Base-by-base conservation (phyloP, 805 yeast genomes). In the Kodamaea nitidulidarum region DNA sequence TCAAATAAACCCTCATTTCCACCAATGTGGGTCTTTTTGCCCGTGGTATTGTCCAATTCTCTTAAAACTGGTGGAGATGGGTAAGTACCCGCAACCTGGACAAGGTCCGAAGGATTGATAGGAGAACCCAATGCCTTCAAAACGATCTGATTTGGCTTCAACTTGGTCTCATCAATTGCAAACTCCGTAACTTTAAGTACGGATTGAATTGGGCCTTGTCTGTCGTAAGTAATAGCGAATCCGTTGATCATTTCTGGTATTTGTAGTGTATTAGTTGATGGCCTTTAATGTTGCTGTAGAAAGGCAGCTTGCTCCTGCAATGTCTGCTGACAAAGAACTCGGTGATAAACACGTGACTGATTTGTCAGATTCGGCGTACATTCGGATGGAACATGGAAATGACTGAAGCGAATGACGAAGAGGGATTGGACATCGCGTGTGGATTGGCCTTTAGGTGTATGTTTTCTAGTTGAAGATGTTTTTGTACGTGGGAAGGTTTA, bases 101-200 rank as follows among this genome's bases (percentile, higher is more conserved):
- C 84, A 55, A 87, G 69, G 56, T 90, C 98, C 0, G 95, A 84
- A 0, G 97, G 97, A 55, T 90, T 90, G 46, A 90, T 72, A 1
- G 98, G 96, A 45, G 84, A 76, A 0, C 95, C 95, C 27, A 88
- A 56, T 1, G 88, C 63, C 51, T 80, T 74, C 39, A 87, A 57
- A 10, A 87, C 63, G 9, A 87, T 14, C 48, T 39, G 35, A 14
- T 26, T 37, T 4, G 40, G 40, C 14, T 39, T 39, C 30, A 62
- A 39, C 15, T 45, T 43, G 4, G 50, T 35, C 35, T 37, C 40
- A 24, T 37, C 40, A 24, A 37, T 37, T 12, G 35, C n/a, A 21
- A 35, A 31, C 8, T 27, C 20, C 2, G 32, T 20, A 24, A 39
- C 21, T 10, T 35, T 9, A 35, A 35, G 39, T 7, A 26, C 32